A percentile compares a stretch with the other conserved stretches of the same genome.
Conservation (phyloP, 495 filamentous ascomycete species). For the Penicillium angulare region DNA sequence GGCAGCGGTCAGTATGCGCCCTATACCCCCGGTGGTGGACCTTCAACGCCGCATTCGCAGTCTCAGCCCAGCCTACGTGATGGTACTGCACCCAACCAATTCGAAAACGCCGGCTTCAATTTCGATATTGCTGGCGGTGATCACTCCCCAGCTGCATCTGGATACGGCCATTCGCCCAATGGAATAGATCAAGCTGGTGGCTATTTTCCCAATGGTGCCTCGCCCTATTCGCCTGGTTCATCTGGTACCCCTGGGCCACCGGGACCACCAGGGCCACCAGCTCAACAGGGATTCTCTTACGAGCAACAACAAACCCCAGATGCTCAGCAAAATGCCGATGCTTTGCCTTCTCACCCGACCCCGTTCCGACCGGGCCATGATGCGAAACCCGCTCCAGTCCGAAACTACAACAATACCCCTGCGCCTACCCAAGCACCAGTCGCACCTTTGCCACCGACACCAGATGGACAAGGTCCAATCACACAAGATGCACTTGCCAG, state of each 20-base stretch:
- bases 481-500: slow-evolving; percentile 75
- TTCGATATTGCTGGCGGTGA: slow-evolving; percentile 69
- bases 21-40: slow-evolving; percentile 35
- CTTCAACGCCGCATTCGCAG: slow-evolving; percentile 48
- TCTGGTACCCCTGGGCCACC: slow-evolving; percentile 7
- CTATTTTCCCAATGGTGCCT: slow-evolving; percentile 12
- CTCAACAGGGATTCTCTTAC: slow-evolving; percentile 20
- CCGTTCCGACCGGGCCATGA: slow-evolving; percentile 77
- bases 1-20: slow-evolving; percentile 31
- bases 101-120: slow-evolving; percentile 50
- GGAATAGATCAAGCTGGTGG: slow-evolving; percentile 6
- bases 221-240: not conserved
- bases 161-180: slow-evolving; percentile 38
- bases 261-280: slow-evolving; percentile 3
- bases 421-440: slow-evolving; percentile 26
- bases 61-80: slow-evolving; percentile 67
- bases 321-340: slow-evolving; percentile 51
- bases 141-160: slow-evolving; percentile 28
- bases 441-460: slow-evolving; percentile 28
- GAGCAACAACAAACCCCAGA: slow-evolving; percentile 17
- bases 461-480: slow-evolving; percentile 50
- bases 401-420: slow-evolving; percentile 61
- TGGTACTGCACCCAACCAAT: slow-evolving; percentile 50
- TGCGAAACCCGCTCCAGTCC: slow-evolving; percentile 66
- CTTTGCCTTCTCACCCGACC: slow-evolving; percentile 71